These are phyloP conservation scores for Thelephora terrestris DNA, from an alignment of 1,284 basidiomycete species.

Conservation along the genomic window DNA sequence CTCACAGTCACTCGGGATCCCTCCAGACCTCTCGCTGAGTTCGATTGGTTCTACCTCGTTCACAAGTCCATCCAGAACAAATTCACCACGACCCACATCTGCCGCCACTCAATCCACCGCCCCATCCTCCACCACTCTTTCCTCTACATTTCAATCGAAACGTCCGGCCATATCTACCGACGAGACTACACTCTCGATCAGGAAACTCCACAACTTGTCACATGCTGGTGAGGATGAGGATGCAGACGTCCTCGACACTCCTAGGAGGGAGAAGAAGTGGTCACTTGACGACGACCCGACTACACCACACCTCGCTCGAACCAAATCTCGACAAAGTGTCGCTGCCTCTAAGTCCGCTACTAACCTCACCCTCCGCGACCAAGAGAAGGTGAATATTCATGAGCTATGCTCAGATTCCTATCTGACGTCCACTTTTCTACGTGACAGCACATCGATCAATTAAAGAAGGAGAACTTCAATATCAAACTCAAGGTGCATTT, in stretches of 20 bases:
- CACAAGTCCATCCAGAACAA: no score
- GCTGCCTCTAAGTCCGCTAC: conserved; percentile 41
- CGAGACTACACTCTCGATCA: conserved; percentile 1
- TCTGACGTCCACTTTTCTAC: neutral
- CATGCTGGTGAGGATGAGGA: conserved; percentile 25
- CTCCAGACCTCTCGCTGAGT: no score
- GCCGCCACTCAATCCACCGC: no score
- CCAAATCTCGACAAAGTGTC: conserved; percentile 32
- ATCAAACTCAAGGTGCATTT: conserved; percentile 92
- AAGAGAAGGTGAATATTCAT: conserved; percentile 71
- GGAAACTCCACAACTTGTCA: conserved; percentile 6
- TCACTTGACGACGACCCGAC: conserved; percentile 22
- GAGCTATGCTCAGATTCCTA: neutral
- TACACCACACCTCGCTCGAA: conserved; percentile 36
- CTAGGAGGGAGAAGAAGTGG: conserved; percentile 39
- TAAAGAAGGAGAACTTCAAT: conserved; percentile 94
- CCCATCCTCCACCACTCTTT: no score
- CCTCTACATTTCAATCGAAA: no score
- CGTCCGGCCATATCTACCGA: no score
- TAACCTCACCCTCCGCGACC: conserved; percentile 80
- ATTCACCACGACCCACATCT: no score
- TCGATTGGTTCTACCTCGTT: no score
- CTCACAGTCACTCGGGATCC: no score
- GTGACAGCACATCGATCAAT: conserved; percentile 76
- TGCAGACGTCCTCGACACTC: conserved; percentile 41